phyloP scores from a whole-genome alignment of 2,329 filamentous ascomycete genomes.

The Parascedosporium putredinis region DNA sequence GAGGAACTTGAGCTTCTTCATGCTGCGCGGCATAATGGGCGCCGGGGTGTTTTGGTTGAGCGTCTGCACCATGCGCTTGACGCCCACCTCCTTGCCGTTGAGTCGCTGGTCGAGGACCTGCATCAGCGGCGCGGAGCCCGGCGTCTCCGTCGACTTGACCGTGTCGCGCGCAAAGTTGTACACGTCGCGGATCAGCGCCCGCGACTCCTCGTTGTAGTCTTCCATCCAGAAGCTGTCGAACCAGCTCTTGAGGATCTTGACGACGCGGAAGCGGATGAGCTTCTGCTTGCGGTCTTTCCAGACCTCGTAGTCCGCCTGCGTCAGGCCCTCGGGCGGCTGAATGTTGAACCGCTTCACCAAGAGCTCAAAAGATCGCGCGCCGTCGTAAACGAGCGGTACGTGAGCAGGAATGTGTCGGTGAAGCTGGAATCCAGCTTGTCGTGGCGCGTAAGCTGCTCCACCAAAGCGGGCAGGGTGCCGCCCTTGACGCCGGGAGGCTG shows the following conservation, averaged over 20 bases:
- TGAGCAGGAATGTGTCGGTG: conserved; percentile 95
- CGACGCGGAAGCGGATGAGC: conserved; percentile 86
- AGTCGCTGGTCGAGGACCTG: conserved; percentile 80
- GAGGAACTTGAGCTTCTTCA: conserved; percentile 98
- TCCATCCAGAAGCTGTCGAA: conserved; percentile 99
- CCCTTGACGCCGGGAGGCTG: conserved; percentile 70
- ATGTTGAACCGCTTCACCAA: conserved; percentile 86
- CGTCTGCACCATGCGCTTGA: conserved; percentile 78
- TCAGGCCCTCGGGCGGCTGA: conserved; percentile 77
- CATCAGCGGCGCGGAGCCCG: conserved; percentile 75
- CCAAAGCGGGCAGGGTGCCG: conserved; percentile 77
- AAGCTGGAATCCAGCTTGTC: conserved; percentile 92
- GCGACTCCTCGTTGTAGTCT: conserved; percentile 72
- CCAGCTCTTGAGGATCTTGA: conserved; percentile 97
- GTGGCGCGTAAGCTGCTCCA: conserved; percentile 90
- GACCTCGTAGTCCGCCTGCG: conserved; percentile 62
- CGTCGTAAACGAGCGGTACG: conserved; percentile 88
- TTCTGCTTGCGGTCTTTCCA: conserved; percentile 96
- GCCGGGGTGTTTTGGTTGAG: conserved; percentile 71
- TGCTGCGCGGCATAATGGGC: conserved; percentile 94
- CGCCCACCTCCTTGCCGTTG: conserved; percentile 75
- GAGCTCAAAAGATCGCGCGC: conserved; percentile 82
- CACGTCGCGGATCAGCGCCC: conserved; percentile 75
- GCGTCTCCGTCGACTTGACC: conserved; percentile 86
- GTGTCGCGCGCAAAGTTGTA: conserved; percentile 86